Conservation (phyloP, 495 filamentous ascomycete genomes). For the Podospora fimiseda region DNA sequence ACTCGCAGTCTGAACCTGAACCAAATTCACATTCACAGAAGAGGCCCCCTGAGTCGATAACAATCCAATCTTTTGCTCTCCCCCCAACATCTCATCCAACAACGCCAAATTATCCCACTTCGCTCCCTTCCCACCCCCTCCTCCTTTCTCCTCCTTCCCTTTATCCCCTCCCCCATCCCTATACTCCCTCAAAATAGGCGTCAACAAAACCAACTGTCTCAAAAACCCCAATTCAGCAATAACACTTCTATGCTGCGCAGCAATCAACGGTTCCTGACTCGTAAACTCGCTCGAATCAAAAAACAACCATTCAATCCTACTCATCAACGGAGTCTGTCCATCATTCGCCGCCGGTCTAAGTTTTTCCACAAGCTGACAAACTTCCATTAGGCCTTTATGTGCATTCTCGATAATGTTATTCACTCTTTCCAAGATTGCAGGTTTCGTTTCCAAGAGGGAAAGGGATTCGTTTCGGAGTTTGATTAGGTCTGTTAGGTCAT, state of each 20-base stretch:
- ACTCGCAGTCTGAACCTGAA: too few species aligned
- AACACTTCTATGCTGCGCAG: constrained; percentile 11
- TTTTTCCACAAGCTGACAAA: constrained; percentile 14
- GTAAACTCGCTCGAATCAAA: constrained; percentile 8
- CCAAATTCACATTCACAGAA: too few species aligned
- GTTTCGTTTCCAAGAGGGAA: constrained; percentile 3
- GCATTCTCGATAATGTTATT: constrained; percentile 16
- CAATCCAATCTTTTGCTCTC: too few species aligned
- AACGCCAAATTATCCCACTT: constrained; percentile 49
- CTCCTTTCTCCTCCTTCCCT: constrained; percentile 37
- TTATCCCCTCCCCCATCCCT: background rate
- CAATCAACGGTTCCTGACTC: constrained; percentile 10
- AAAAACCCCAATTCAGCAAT: constrained; percentile 46
- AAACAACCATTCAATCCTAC: constrained; percentile 8
- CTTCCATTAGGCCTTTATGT: constrained; percentile 3
- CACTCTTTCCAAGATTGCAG: constrained; percentile 9
- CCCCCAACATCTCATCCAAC: constrained; percentile 41
- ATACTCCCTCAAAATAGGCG: constrained; percentile 40
- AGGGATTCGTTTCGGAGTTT: constrained; percentile 14
- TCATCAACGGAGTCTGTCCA: constrained; percentile 4
- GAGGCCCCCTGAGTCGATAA: too few species aligned
- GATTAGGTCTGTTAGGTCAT: constrained; percentile 17
- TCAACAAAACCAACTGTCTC: constrained; percentile 47
- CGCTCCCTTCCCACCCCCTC: constrained; percentile 38
- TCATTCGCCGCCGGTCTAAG: constrained; percentile 6